phyloP scores from a whole-genome alignment of 2,329 filamentous ascomycete genomes.

The Aspergillus fijiensis region DNA sequence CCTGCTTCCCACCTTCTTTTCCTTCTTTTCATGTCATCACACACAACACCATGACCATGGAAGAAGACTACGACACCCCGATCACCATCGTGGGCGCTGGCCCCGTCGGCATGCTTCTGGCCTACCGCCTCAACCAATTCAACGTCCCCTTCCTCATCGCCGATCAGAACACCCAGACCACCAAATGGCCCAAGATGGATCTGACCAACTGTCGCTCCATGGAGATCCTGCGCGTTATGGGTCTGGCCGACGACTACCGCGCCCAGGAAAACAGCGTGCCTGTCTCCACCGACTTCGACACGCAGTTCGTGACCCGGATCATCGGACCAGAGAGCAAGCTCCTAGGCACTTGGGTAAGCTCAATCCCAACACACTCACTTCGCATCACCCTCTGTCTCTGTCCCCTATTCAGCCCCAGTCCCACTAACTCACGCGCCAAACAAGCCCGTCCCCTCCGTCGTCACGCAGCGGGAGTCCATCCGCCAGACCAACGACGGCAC shows the following conservation, averaged over 20 bases:
- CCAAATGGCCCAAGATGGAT: conserved; percentile 44
- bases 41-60: neutral
- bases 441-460: neutral
- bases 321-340: neutral
- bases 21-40: neutral
- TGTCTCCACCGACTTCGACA: conserved; percentile 8
- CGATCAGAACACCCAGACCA: conserved; percentile 30
- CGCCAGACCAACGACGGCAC: conserved; percentile 33
- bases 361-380: neutral
- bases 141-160: conserved; percentile 23
- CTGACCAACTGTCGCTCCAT: conserved; percentile 37
- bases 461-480: conserved; percentile 22
- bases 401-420: neutral
- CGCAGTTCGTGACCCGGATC: conserved; percentile 7
- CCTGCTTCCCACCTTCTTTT: neutral
- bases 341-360: conserved; percentile 5
- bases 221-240: conserved; percentile 35
- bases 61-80: neutral
- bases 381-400: too few relatives aligned
- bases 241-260: conserved; percentile 29
- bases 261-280: conserved; percentile 13
- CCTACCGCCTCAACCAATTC: conserved; percentile 20
- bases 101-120: conserved; percentile 27
- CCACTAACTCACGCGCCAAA: neutral
- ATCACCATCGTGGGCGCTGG: conserved; percentile 28